These are phyloP conservation scores for Sphaceloma murrayae DNA, from an alignment of 2,329 filamentous ascomycete genomes.

Conservation along the genomic window DNA sequence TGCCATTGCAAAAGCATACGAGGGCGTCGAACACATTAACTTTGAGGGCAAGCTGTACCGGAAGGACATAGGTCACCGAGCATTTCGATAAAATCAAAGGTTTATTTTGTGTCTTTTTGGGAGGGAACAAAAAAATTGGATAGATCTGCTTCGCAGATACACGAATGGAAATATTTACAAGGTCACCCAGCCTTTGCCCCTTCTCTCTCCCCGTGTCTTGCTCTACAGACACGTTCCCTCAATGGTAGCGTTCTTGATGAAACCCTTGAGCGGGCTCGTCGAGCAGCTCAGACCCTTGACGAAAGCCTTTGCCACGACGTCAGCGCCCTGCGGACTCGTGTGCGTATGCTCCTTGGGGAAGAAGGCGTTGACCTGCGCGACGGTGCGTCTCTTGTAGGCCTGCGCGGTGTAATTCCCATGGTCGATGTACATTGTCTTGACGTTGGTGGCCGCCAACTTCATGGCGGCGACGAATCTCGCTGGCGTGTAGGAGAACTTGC, in stretches of 20 bases:
- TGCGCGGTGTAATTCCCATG: constrained; percentile 51
- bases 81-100: constrained; percentile 24
- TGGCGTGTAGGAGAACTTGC: constrained; percentile 40
- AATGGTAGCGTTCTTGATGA: constrained; percentile 18
- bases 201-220: not conserved
- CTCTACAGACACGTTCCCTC: constrained; percentile 3
- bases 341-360: constrained; percentile 56
- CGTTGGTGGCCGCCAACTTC: constrained; percentile 41
- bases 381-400: constrained; percentile 44
- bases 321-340: constrained; percentile 48
- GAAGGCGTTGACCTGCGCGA: constrained; percentile 41
- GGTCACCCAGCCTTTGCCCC: not conserved
- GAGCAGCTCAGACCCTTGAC: constrained; percentile 37
- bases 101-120: not conserved
- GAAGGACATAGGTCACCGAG: constrained; percentile 70
- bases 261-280: constrained; percentile 9
- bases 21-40: constrained; percentile 65
- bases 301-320: constrained; percentile 48
- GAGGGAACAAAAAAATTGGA: not conserved
- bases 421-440: constrained; percentile 44
- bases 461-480: constrained; percentile 50
- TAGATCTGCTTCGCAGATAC: constrained; percentile 3
- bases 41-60: constrained; percentile 88
- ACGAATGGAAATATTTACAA: constrained; percentile 10
- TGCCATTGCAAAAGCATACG: constrained; percentile 81